phyloP scores from a whole-genome alignment of 257 asterid genomes.

The Leptodermis oblonga region DNA sequence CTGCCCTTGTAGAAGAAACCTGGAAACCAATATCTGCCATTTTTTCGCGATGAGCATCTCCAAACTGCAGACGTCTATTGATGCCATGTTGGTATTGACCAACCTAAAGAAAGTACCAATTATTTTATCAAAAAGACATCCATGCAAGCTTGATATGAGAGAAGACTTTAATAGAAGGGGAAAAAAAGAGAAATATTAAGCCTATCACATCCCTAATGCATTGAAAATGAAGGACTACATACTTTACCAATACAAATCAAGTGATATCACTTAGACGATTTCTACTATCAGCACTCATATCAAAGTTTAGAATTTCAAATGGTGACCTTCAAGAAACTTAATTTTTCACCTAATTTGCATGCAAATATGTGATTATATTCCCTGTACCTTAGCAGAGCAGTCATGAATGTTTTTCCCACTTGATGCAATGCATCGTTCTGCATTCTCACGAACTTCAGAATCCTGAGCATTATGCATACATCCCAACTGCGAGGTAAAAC shows the following conservation, averaged over 20 bases:
- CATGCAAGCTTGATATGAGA: constrained; percentile 3
- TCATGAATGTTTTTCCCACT: constrained; percentile 11
- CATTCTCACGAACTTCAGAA: constrained; percentile 20
- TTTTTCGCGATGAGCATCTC: constrained; percentile 37
- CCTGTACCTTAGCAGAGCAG: constrained; percentile 7
- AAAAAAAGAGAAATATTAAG: constrained; percentile 2
- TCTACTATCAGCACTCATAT: not conserved
- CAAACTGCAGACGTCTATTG: constrained; percentile 64
- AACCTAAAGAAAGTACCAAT: constrained; percentile 40
- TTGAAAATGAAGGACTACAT: not conserved
- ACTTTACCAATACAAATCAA: not conserved
- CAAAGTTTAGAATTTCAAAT: not conserved
- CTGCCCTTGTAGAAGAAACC: constrained; percentile 22
- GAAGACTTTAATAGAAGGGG: not conserved
- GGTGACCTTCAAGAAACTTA: not conserved
- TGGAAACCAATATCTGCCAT: constrained; percentile 22
- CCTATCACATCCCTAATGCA: not conserved
- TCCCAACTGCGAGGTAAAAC: constrained; percentile 21
- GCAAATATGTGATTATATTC: not conserved
- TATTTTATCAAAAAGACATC: constrained; percentile 15
- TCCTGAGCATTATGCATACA: constrained; percentile 20
- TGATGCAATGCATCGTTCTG: constrained; percentile 16
- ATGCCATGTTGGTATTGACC: constrained; percentile 41
- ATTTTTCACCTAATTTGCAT: not conserved
- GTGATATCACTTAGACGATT: not conserved